These are phyloP conservation scores for Barbarea vulgaris DNA, from an alignment of 345 rosid genomes.

Conservation along the genomic window DNA sequence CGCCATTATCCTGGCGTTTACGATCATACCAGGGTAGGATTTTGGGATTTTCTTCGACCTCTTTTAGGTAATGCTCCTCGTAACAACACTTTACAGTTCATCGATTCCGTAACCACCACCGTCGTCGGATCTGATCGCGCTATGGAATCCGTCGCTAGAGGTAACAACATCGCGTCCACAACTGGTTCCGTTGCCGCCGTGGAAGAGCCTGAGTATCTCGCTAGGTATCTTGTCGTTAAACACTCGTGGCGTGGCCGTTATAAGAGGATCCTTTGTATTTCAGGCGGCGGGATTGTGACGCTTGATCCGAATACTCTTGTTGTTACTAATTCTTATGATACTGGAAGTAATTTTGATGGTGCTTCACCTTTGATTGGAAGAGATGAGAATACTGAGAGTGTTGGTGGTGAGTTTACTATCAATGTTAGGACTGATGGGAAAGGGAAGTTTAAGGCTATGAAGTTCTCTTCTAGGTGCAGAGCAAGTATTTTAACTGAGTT, in stretches of 20 bases:
- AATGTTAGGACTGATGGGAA: constrained; percentile 87
- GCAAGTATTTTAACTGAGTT: constrained; percentile 82
- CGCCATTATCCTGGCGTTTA: constrained; percentile 63
- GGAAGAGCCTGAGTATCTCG: constrained; percentile 94
- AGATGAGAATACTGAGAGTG: constrained; percentile 57
- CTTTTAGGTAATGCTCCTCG: constrained; percentile 58
- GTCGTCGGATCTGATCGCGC: constrained; percentile 41
- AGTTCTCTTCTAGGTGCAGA: constrained; percentile 76
- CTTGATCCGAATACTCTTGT: constrained; percentile 79
- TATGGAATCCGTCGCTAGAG: constrained; percentile 54
- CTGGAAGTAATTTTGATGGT: constrained; percentile 69
- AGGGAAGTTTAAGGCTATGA: constrained; percentile 82
- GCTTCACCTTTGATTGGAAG: constrained; percentile 70
- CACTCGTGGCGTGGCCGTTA: constrained; percentile 99
- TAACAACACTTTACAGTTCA: constrained; percentile 53
- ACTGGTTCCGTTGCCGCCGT: constrained; percentile 31
- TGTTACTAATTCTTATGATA: constrained; percentile 81
- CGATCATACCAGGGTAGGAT: constrained; percentile 63
- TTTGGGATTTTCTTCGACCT: constrained; percentile 65
- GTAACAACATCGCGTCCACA: constrained; percentile 33
- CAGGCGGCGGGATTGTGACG: constrained; percentile 64
- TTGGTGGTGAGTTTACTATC: constrained; percentile 68
- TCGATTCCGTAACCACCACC: constrained; percentile 50
- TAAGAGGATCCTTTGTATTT: constrained; percentile 86
- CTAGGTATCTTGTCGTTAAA: constrained; percentile 79